Evolutionary conservation across 1,139 yeast genomes (phyloP).

Genomic region (Blastobotrys petasosporus): DNA sequence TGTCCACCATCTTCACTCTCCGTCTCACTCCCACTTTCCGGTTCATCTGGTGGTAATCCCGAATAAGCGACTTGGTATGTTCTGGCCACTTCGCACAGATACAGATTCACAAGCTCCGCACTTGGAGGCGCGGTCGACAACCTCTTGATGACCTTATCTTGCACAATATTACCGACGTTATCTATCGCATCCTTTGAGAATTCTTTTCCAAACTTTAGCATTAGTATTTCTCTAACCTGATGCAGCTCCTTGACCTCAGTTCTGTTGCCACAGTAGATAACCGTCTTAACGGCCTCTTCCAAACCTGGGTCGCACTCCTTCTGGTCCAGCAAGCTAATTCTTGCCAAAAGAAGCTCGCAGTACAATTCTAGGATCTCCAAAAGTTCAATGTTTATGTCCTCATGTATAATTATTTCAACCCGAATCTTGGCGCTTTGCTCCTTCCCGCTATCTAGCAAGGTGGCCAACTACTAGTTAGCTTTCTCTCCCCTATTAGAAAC

Average conservation of each 20-base stretch:
- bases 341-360: slow-evolving; percentile 75
- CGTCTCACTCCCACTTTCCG: slow-evolving; percentile 26
- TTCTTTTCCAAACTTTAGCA: slow-evolving; percentile 57
- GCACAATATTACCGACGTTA: slow-evolving; percentile 50
- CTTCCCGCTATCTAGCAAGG: slow-evolving; percentile 60
- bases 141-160: slow-evolving; percentile 57
- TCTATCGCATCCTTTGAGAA: slow-evolving; percentile 60
- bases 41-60: slow-evolving; percentile 29
- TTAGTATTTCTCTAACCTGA: slow-evolving; percentile 55
- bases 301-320: slow-evolving; percentile 56
- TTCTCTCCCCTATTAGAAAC: slow-evolving; percentile 12
- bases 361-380: slow-evolving; percentile 76
- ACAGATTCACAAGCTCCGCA: slow-evolving; percentile 58
- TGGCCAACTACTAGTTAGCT: slow-evolving; percentile 49
- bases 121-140: slow-evolving; percentile 66
- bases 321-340: slow-evolving; percentile 52
- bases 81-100: slow-evolving; percentile 72
- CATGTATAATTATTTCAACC: slow-evolving; percentile 80
- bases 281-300: slow-evolving; percentile 66
- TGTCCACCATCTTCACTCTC: slow-evolving; percentile 26
- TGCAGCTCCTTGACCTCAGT: slow-evolving; percentile 71
- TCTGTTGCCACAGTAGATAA: slow-evolving; percentile 64
- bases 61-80: slow-evolving; percentile 76
- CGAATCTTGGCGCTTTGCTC: slow-evolving; percentile 80
- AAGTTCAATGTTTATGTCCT: slow-evolving; percentile 76